A percentile compares a stretch with the other conserved stretches of the same genome.
Evolutionary conservation across 1,139 yeast species (phyloP).

Genomic region (Taphrina pruni): DNA sequence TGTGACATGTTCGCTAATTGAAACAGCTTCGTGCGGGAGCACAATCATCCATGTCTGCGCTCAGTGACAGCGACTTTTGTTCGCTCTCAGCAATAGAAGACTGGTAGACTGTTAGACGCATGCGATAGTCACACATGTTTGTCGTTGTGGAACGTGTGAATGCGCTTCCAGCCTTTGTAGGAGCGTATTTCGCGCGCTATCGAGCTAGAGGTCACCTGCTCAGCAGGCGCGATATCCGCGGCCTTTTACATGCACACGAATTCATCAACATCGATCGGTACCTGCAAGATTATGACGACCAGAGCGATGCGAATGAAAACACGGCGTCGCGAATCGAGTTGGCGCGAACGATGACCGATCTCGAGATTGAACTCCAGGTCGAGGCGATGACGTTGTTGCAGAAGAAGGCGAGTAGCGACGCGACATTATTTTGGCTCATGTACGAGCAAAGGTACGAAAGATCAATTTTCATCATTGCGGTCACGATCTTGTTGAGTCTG

Average conservation of each 20-base stretch:
- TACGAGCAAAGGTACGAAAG: constrained; percentile 9
- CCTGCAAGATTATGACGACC: constrained; percentile 3
- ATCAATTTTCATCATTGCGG: background rate
- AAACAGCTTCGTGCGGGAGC: background rate
- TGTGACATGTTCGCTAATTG: constrained; percentile 1
- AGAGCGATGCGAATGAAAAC: background rate
- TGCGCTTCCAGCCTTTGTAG: background rate
- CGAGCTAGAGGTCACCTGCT: constrained; percentile 12
- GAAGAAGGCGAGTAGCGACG: background rate
- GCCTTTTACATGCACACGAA: background rate
- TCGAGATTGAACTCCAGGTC: background rate
- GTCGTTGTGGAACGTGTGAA: background rate
- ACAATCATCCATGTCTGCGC: background rate
- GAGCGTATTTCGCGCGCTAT: background rate
- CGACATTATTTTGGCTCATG: constrained; percentile 4
- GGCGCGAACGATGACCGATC: background rate
- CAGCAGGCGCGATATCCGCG: constrained; percentile 6
- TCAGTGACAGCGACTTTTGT: background rate
- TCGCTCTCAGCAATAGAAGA: no score
- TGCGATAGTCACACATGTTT: background rate
- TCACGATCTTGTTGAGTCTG: background rate
- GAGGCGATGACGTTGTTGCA: constrained; percentile 1
- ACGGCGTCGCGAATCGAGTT: background rate
- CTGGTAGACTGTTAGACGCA: no score
- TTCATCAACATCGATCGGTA: background rate